A percentile compares a stretch with the other conserved stretches of the same genome.
Conservation (phyloP, 805 yeast genomes). For the Candida stauntonica region DNA sequence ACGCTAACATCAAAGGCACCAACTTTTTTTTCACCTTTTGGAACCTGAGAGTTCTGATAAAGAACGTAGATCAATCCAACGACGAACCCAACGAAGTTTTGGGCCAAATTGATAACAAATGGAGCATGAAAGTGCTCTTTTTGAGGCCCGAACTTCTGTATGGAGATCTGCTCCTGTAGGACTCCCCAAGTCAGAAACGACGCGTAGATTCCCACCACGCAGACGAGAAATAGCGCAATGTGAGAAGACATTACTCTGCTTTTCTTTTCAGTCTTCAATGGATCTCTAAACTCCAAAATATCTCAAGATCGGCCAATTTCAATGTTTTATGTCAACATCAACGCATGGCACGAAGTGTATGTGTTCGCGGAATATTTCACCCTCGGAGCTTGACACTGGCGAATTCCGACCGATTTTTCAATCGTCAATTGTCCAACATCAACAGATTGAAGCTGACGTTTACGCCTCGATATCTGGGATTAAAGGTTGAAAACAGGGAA, state of each 20-base stretch:
- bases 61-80: conserved; percentile 61
- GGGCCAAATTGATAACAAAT: conserved; percentile 69
- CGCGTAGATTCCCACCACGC: conserved; percentile 65
- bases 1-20: conserved; percentile 16
- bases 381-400: background rate
- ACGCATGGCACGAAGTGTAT: background rate
- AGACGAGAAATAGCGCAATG: conserved; percentile 21
- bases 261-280: background rate
- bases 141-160: conserved; percentile 64
- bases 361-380: background rate
- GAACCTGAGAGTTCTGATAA: conserved; percentile 17
- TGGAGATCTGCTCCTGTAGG: conserved; percentile 82
- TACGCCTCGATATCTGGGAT: too few species aligned
- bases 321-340: background rate
- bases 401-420: too few species aligned
- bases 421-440: too few species aligned
- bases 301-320: too few species aligned
- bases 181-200: conserved; percentile 91
- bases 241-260: conserved; percentile 5
- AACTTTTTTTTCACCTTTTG: conserved; percentile 4
- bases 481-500: too few species aligned
- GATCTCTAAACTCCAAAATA: background rate
- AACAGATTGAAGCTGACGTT: too few species aligned
- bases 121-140: conserved; percentile 65
- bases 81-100: conserved; percentile 65